Evolutionary conservation across 371 early-diverging fungal species (phyloP).

Genomic region (Sporodiniella umbellata): DNA sequence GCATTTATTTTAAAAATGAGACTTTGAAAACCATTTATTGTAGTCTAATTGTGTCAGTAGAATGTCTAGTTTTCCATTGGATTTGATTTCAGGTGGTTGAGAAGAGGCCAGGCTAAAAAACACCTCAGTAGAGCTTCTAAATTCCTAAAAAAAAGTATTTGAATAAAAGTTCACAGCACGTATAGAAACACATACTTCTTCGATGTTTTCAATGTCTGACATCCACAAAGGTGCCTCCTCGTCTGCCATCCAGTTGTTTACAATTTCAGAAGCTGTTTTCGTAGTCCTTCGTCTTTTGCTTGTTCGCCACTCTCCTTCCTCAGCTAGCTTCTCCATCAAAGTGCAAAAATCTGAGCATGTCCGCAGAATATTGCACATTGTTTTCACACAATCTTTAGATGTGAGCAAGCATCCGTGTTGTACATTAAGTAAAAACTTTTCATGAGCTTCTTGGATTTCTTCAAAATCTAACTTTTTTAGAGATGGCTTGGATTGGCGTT

Average conservation of each 20-base stretch:
- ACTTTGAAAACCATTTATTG: conserved; percentile 42
- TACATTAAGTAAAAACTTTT: conserved; percentile 36
- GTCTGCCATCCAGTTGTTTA: conserved; percentile 33
- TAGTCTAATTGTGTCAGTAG: conserved; percentile 67
- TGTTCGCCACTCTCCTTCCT: conserved; percentile 29
- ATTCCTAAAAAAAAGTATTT: conserved; percentile 36
- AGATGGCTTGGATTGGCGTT: conserved; percentile 4
- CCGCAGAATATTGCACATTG: conserved; percentile 29
- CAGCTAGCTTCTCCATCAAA: conserved; percentile 21
- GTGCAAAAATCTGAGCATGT: conserved; percentile 44
- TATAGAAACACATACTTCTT: conserved; percentile 23
- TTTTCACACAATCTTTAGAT: conserved; percentile 28
- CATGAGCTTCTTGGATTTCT: conserved; percentile 52
- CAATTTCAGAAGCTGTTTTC: conserved; percentile 41
- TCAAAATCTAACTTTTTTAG: conserved; percentile 49
- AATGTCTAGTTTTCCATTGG: conserved; percentile 51
- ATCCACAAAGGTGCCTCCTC: conserved; percentile 14
- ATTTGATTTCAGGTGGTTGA: conserved; percentile 39
- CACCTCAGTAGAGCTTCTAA: conserved; percentile 42
- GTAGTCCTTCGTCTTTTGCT: conserved; percentile 18
- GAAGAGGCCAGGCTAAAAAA: conserved; percentile 47
- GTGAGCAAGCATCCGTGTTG: conserved; percentile 54
- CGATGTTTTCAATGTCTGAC: conserved; percentile 14
- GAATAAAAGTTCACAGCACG: background rate
- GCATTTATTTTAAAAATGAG: background rate